phyloP scores from a whole-genome alignment of 495 filamentous ascomycete species.

The Penicillium coprophilum region DNA sequence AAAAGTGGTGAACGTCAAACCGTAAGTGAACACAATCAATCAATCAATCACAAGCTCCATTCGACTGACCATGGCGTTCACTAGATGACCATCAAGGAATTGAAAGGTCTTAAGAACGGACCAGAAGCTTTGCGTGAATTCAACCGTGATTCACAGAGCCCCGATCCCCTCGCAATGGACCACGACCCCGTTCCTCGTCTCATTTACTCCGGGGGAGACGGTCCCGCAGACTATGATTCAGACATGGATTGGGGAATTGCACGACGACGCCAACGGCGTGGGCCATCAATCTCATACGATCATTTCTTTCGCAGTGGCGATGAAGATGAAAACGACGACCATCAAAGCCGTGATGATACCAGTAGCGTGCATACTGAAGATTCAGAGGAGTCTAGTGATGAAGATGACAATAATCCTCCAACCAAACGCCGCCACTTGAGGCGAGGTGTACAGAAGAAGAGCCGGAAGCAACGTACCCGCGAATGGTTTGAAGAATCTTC shows the following conservation, averaged over 20 bases:
- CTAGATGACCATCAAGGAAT: constrained; percentile 29
- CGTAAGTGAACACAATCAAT: constrained; percentile 31
- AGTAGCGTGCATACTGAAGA: background rate
- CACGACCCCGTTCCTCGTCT: background rate
- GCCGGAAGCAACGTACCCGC: background rate
- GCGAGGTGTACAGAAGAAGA: constrained; percentile 4
- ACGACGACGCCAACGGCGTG: constrained; percentile 1
- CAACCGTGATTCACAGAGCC: constrained; percentile 18
- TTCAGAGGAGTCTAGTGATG: background rate
- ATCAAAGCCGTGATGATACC: background rate
- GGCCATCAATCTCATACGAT: background rate
- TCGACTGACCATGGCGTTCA: constrained; percentile 14
- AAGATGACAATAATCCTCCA: background rate
- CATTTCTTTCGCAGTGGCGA: background rate
- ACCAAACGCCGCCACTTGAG: constrained; percentile 2
- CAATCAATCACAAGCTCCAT: background rate
- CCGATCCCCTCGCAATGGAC: constrained; percentile 16
- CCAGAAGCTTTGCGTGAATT: constrained; percentile 29
- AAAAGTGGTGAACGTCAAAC: constrained; percentile 45
- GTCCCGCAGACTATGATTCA: constrained; percentile 4
- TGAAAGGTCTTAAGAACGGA: constrained; percentile 38
- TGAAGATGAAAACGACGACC: background rate
- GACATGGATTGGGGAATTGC: constrained; percentile 6
- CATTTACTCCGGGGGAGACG: constrained; percentile 10
- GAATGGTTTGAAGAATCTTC: constrained; percentile 16